A percentile compares a stretch with the other conserved stretches of the same genome.
phyloP scores from a whole-genome alignment of 2,329 filamentous ascomycete genomes.

The Cercospora zeae-maydis region DNA sequence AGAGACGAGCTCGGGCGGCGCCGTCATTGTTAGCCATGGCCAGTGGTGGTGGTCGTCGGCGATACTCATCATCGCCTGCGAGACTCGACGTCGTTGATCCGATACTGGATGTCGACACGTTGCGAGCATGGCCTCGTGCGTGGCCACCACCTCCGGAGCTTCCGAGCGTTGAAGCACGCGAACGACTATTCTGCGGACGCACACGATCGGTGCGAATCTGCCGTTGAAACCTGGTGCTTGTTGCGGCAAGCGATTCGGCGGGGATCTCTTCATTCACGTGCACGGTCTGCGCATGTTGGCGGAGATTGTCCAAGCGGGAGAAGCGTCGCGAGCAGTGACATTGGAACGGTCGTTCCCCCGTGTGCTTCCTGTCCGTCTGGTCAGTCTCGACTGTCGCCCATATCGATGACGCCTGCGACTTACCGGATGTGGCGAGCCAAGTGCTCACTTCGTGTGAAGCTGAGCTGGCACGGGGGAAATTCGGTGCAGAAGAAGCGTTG shows the following conservation, averaged over 20 bases:
- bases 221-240: conserved; percentile 84
- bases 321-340: conserved; percentile 93
- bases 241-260: conserved; percentile 85
- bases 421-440: conserved; percentile 90
- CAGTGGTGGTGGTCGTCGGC: conserved; percentile 73
- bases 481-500: conserved; percentile 96
- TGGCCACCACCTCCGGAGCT: conserved; percentile 61
- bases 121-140: conserved; percentile 73
- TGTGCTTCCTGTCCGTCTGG: conserved; percentile 70
- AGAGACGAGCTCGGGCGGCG: conserved; percentile 56
- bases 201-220: conserved; percentile 87
- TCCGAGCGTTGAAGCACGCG: conserved; percentile 72
- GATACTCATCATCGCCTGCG: conserved; percentile 61
- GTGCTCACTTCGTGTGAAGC: conserved; percentile 95
- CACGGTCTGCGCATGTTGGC: conserved; percentile 95
- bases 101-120: conserved; percentile 85
- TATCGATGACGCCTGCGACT: conserved; percentile 26
- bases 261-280: conserved; percentile 98
- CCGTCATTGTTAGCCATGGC: conserved; percentile 71
- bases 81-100: conserved; percentile 69
- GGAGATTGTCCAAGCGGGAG: conserved; percentile 87
- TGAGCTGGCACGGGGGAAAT: conserved; percentile 87
- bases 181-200: conserved; percentile 66
- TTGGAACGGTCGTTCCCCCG: conserved; percentile 91
- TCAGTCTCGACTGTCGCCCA: conserved; percentile 26